Evolutionary conservation across 2,329 filamentous ascomycete species (phyloP).

Genomic region (Colletotrichum liaoningense): DNA sequence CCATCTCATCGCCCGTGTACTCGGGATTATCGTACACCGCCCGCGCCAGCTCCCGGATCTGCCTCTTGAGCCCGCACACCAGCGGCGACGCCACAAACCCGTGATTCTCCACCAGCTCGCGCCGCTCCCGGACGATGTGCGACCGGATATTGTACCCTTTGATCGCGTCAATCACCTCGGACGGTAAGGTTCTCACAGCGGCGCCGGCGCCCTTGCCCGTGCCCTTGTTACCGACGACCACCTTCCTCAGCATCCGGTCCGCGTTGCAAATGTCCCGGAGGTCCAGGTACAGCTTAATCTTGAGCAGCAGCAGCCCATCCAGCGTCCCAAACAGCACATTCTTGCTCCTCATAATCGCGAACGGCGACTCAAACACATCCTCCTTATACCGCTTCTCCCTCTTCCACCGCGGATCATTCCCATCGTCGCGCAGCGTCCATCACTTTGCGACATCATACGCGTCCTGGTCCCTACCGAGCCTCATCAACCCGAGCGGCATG

Average conservation of each 20-base stretch:
- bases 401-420: constrained; percentile 25
- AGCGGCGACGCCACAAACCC: not conserved
- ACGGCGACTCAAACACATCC: constrained; percentile 37
- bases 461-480: constrained; percentile 62
- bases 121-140: not conserved
- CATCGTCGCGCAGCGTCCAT: constrained; percentile 41
- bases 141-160: not conserved
- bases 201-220: too few species aligned
- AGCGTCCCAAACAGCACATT: constrained; percentile 27
- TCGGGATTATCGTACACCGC: not conserved
- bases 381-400: constrained; percentile 5
- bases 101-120: not conserved
- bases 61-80: not conserved
- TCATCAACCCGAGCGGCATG: constrained; percentile 55
- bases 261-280: constrained; percentile 38
- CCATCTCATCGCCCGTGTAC: not conserved
- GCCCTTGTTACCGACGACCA: not conserved
- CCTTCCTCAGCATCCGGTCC: not conserved
- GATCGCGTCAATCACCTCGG: not conserved
- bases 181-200: not conserved
- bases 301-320: constrained; percentile 37
- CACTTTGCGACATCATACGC: constrained; percentile 57
- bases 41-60: not conserved
- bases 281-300: constrained; percentile 43
- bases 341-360: constrained; percentile 4